Conservation (phyloP, 345 rosid species). For the Bruguiera parviflora region DNA sequence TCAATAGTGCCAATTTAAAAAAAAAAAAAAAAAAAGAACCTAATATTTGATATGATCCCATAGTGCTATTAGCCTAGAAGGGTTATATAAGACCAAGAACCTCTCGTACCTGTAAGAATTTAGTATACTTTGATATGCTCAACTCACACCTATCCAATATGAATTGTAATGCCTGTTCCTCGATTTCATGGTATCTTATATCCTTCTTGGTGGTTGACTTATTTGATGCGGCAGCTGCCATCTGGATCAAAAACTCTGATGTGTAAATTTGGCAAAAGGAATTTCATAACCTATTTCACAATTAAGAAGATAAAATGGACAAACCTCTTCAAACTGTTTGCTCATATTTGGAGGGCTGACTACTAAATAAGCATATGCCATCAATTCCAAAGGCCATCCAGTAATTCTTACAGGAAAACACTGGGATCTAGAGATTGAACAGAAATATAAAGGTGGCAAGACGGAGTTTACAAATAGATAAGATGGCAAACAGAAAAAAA, state of each 20-base stretch:
- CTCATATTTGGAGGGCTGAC: slow-evolving; percentile 89
- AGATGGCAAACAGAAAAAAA: slow-evolving; percentile 2
- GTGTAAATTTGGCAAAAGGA: slow-evolving; percentile 6
- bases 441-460: neutral
- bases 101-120: slow-evolving; percentile 71
- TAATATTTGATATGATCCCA: neutral
- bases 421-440: slow-evolving; percentile 50
- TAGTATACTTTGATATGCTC: slow-evolving; percentile 83
- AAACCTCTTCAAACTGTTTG: slow-evolving; percentile 74
- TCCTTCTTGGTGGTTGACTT: slow-evolving; percentile 54
- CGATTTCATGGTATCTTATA: slow-evolving; percentile 60
- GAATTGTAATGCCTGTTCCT: slow-evolving; percentile 74
- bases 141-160: slow-evolving; percentile 71
- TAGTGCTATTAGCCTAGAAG: neutral
- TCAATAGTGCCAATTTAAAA: neutral
- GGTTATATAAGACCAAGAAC: neutral
- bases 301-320: slow-evolving; percentile 13
- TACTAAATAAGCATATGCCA: slow-evolving; percentile 81
- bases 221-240: slow-evolving; percentile 92
- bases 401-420: slow-evolving; percentile 80
- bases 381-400: slow-evolving; percentile 90
- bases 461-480: slow-evolving; percentile 3
- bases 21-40: neutral
- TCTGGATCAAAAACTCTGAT: slow-evolving; percentile 38
- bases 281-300: neutral